Conservation (phyloP, 306 rosid species). For the Quercus agrifolia region DNA sequence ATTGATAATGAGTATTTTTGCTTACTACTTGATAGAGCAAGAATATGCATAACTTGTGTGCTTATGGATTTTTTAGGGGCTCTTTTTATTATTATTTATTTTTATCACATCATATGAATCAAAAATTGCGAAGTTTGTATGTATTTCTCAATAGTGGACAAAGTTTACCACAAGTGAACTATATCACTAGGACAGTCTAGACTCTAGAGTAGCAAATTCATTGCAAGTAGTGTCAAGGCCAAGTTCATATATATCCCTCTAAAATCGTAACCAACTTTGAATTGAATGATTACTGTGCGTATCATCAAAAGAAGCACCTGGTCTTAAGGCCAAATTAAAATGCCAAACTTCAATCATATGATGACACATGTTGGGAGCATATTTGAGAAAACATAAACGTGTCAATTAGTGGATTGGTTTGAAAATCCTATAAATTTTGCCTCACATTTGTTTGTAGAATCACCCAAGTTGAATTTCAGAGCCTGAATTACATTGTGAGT, state of each 20-base stretch:
- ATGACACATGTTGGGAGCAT: neutral
- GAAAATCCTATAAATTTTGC: conserved; percentile 14
- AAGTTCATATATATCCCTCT: neutral
- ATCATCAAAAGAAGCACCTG: neutral
- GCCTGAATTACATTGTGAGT: neutral
- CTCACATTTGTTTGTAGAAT: neutral
- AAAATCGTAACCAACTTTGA: neutral
- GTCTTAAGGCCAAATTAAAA: neutral
- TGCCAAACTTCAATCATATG: neutral
- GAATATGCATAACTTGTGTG: no score
- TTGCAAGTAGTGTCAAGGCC: neutral
- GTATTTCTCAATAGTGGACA: no score
- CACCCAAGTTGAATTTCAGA: neutral
- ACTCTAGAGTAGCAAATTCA: no score
- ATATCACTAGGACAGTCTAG: no score
- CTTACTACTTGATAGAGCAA: no score
- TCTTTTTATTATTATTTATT: no score
- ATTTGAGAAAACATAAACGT: neutral
- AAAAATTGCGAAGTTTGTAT: no score
- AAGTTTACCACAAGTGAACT: no score
- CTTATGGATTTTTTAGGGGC: no score
- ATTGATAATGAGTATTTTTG: no score
- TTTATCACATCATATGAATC: no score
- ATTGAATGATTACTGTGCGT: neutral
- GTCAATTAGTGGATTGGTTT: neutral